These are phyloP conservation scores for Gaeumannomyces tritici DNA, from an alignment of 2,329 filamentous ascomycete species.

Conservation along the genomic window DNA sequence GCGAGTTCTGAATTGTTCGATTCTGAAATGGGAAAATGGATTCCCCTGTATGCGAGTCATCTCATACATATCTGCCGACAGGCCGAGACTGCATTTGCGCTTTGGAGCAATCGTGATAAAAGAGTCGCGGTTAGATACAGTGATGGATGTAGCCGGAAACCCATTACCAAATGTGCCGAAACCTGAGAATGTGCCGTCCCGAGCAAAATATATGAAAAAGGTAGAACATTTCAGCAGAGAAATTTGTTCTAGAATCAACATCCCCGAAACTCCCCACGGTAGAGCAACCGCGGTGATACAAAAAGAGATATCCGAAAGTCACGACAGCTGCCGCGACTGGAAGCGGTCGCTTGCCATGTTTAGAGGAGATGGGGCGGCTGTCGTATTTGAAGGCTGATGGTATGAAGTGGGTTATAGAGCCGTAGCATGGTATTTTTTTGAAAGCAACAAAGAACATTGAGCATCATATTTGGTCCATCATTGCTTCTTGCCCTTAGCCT, in stretches of 20 bases:
- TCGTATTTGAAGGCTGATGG: neutral
- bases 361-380: too few relatives aligned
- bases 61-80: too few relatives aligned
- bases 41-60: too few relatives aligned
- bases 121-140: neutral
- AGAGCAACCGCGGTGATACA: too few relatives aligned
- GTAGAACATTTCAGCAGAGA: neutral
- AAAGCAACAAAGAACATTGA: neutral
- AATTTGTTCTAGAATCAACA: neutral
- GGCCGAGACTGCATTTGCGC: neutral
- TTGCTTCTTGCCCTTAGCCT: conserved; percentile 22
- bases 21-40: neutral
- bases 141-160: neutral
- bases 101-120: neutral
- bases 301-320: too few relatives aligned
- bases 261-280: neutral
- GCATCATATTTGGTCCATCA: conserved; percentile 6
- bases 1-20: neutral
- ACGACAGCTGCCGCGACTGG: neutral
- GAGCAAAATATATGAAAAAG: neutral
- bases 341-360: neutral
- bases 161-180: too few relatives aligned
- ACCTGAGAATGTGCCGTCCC: neutral
- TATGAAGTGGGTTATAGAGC: neutral
- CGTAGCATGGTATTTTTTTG: neutral